phyloP scores from a whole-genome alignment of 306 rosid species.

The Lathyrus aphaca region DNA sequence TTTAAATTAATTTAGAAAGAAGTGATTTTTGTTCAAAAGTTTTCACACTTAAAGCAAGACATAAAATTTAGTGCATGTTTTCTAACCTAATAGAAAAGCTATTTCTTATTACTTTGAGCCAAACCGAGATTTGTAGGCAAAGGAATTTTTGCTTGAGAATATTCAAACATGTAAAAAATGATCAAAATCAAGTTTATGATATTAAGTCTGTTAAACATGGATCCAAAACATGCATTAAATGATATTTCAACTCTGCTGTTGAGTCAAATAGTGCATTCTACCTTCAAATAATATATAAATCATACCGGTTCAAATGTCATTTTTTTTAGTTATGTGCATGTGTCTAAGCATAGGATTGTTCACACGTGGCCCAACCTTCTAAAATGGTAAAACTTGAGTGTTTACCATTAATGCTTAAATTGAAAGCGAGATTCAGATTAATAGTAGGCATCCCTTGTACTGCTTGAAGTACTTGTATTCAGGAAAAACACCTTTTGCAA shows the following conservation, averaged over 20 bases:
- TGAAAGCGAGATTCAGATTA: conserved; percentile 2
- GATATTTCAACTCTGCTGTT: background rate
- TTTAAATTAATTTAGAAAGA: background rate
- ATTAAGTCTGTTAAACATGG: background rate
- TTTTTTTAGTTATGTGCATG: background rate
- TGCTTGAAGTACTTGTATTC: background rate
- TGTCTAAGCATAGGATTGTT: background rate
- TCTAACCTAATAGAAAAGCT: conserved; percentile 3
- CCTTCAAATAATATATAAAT: background rate
- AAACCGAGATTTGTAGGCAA: conserved; percentile 1
- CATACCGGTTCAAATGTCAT: background rate
- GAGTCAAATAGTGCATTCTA: background rate
- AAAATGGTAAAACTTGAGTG: background rate
- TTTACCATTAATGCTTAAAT: background rate
- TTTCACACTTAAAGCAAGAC: background rate
- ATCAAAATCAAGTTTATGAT: background rate
- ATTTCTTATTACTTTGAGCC: background rate
- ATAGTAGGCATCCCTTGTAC: conserved; percentile 12
- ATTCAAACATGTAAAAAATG: background rate
- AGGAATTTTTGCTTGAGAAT: background rate
- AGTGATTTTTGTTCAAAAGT: background rate
- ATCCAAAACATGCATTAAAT: conserved; percentile 1
- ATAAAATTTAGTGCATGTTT: background rate
- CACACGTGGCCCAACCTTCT: background rate
- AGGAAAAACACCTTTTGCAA: conserved; percentile 15